Evolutionary conservation across 805 yeast genomes (phyloP), one percentile per base, ranked within the genome.

Genomic region (Jamesozyma gamospora): DNA sequence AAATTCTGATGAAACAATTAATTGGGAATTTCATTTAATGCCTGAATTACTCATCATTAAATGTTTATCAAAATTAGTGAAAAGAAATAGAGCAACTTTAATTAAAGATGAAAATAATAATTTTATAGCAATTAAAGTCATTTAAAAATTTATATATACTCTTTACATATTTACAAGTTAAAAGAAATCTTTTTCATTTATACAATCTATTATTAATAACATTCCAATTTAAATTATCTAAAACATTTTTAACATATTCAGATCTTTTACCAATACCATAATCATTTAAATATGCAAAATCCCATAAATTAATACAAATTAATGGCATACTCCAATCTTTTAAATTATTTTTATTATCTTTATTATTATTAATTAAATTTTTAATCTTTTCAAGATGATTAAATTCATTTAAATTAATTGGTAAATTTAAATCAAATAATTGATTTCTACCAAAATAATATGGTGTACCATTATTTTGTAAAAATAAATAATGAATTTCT

Each of bases 151-250:
- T 12, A 12, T 12, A 5, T 17, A 18, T 14, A 18, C n/a, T 18
- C 17, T 8, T 18, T 18, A 17, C 8, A 27, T 32, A 32, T 18
- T 32, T 32, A 32, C 24, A 32, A 18, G 32, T n/a, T 5, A 30
- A 7, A 17, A 16, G 6, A 5, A 6, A n/a, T 29, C 3, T 36
- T 8, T 21, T 6, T 21, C 13, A 37, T 35, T 56, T 48, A 41
- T 47, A 67, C 17, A 66, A 52, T 52, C 74, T 64, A 32, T 53
- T 54, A 46, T 75, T 77, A 25, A 82, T 71, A 31, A 79, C 78
- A 37, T 75, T 71, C 98, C 98, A 92, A 64, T 90, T 79, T 43
- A 88, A 72, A 48, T 85, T 70, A 38, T 77, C 73, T 77, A 94
- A 79, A 54, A 79, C 78, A 46, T 79, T 79, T 44, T 74, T 74